Conservation (phyloP, 208 protist genomes). For the Acanthamoeba sp. region DNA sequence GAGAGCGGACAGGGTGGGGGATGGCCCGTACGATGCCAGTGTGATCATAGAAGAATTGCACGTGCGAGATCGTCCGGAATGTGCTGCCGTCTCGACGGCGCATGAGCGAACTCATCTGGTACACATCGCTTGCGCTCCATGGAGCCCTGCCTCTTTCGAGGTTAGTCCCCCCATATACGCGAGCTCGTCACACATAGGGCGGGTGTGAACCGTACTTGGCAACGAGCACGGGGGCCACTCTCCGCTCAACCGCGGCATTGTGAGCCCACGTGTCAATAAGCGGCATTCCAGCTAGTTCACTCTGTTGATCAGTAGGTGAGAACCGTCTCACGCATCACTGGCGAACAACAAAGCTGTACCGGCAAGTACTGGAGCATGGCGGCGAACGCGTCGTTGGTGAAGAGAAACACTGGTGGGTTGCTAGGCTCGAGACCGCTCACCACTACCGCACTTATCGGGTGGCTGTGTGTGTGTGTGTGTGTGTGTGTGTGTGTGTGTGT, state of each 20-base stretch:
- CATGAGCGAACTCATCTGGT: neutral
- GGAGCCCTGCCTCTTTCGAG: neutral
- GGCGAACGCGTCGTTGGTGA: constrained; percentile 1
- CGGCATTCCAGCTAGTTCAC: neutral
- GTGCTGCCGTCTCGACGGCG: constrained; percentile 12
- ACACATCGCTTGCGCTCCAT: constrained; percentile 15
- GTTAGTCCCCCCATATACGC: neutral
- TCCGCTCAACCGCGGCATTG: neutral
- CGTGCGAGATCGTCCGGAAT: neutral
- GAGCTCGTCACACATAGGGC: neutral
- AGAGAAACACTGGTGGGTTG: neutral
- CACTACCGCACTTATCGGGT: neutral
- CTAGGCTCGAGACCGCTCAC: neutral
- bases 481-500: too few relatives aligned
- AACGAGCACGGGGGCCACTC: neutral
- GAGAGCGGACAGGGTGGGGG: too few relatives aligned
- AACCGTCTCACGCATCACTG: neutral
- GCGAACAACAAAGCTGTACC: neutral
- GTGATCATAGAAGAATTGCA: constrained; percentile 45
- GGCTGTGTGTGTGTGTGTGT: neutral
- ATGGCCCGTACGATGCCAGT: neutral
- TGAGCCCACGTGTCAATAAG: neutral
- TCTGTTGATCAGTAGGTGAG: too few relatives aligned
- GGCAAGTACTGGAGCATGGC: neutral
- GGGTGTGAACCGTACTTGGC: neutral